Evolutionary conservation across 805 yeast genomes (phyloP).

Genomic region (Wickerhamomyces strasburgensis): DNA sequence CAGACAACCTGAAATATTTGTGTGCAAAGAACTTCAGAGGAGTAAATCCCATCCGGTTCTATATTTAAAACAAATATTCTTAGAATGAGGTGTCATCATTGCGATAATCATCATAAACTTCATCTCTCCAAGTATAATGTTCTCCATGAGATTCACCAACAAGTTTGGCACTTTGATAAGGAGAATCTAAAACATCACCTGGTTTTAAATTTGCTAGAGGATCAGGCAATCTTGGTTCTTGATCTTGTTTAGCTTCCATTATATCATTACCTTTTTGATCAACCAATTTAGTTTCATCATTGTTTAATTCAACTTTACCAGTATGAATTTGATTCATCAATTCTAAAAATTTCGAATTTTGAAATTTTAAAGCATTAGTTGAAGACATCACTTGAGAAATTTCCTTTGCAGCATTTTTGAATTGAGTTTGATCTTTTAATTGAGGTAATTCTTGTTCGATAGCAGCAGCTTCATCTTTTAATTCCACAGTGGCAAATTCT

Average conservation of each 20-base stretch:
- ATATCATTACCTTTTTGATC: slow-evolving; percentile 23
- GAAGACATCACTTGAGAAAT: slow-evolving; percentile 23
- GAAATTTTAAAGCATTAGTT: slow-evolving; percentile 16
- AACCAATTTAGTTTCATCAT: slow-evolving; percentile 22
- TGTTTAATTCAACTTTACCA: slow-evolving; percentile 21
- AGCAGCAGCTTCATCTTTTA: too few species aligned
- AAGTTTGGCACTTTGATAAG: slow-evolving; percentile 21
- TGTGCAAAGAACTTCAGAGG: too few species aligned
- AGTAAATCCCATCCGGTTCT: background rate
- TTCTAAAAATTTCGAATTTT: slow-evolving; percentile 23
- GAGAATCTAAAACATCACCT: slow-evolving; percentile 20
- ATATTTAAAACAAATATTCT: slow-evolving; percentile 4
- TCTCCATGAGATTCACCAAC: slow-evolving; percentile 17
- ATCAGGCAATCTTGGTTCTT: slow-evolving; percentile 19
- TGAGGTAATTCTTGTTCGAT: background rate
- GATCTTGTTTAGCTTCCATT: slow-evolving; percentile 1
- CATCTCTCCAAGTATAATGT: slow-evolving; percentile 27
- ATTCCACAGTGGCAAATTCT: slow-evolving; percentile 10
- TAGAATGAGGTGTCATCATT: slow-evolving; percentile 24
- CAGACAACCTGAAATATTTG: too few species aligned
- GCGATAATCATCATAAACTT: slow-evolving; percentile 25
- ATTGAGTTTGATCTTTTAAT: slow-evolving; percentile 13
- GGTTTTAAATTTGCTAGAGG: slow-evolving; percentile 20
- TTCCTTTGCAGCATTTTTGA: slow-evolving; percentile 24
- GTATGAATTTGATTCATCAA: slow-evolving; percentile 22